phyloP scores from a whole-genome alignment of 2,329 filamentous ascomycete genomes.

The Colletotrichum noveboracense region DNA sequence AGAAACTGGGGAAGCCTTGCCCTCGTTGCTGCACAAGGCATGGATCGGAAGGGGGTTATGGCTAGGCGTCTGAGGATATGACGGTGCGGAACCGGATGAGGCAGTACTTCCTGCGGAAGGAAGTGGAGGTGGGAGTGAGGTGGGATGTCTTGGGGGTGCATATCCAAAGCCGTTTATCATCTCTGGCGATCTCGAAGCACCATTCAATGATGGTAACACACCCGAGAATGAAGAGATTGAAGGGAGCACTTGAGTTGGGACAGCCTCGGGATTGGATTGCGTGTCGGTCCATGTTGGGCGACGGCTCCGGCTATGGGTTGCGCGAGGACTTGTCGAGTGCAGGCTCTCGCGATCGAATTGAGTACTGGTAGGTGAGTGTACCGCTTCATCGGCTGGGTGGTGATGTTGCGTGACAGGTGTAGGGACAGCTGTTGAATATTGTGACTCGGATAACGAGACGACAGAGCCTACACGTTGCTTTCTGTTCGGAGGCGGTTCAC shows the following conservation, averaged over 20 bases:
- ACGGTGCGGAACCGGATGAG: conserved; percentile 35
- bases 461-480: conserved; percentile 55
- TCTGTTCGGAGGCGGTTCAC: conserved; percentile 51
- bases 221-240: conserved; percentile 40
- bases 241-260: conserved; percentile 42
- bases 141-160: background rate
- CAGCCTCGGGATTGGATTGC: background rate
- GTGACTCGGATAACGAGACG: conserved; percentile 50
- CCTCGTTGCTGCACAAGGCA: conserved; percentile 48
- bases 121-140: conserved; percentile 38
- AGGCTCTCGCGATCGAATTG: conserved; percentile 37
- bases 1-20: conserved; percentile 34
- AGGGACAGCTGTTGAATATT: conserved; percentile 43
- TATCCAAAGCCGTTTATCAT: background rate
- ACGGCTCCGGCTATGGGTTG: background rate
- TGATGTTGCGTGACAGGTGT: conserved; percentile 37
- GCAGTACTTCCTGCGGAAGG: conserved; percentile 51
- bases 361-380: conserved; percentile 46
- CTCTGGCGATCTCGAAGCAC: conserved; percentile 16
- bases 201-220: conserved; percentile 40
- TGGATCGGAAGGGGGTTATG: conserved; percentile 61
- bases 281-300: conserved; percentile 19
- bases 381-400: conserved; percentile 45
- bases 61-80: conserved; percentile 48
- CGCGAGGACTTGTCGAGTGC: conserved; percentile 17